Evolutionary conservation across 495 filamentous ascomycete species (phyloP).

Genomic region (Penicillium silybi): DNA sequence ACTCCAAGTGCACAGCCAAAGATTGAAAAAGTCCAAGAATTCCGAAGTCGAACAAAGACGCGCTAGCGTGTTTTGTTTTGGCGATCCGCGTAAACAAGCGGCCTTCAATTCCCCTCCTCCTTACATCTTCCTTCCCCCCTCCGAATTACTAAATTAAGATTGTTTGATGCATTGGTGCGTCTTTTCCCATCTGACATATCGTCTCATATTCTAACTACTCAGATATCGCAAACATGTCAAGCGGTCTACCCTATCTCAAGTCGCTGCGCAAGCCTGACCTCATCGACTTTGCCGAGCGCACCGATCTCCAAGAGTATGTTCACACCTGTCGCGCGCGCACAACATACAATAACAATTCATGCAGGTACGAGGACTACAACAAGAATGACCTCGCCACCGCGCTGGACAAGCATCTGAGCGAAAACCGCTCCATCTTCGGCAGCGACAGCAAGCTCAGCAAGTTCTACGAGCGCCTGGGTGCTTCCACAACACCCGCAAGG

Average conservation of each 20-base stretch:
- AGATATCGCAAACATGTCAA: constrained; percentile 47
- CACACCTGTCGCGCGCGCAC: constrained; percentile 7
- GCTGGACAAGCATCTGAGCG: constrained; percentile 70
- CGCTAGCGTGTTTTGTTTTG: constrained; percentile 35
- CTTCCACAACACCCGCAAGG: constrained; percentile 21
- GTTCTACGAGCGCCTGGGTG: constrained; percentile 69
- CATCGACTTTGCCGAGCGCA: constrained; percentile 64
- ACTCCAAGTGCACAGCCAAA: not conserved
- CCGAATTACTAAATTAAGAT: not conserved
- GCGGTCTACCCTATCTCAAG: constrained; percentile 65
- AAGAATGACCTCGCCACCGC: constrained; percentile 78
- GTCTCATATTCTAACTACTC: constrained; percentile 2
- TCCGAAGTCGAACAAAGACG: constrained; percentile 5
- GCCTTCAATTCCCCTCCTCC: constrained; percentile 18
- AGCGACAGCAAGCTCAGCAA: constrained; percentile 60
- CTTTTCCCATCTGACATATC: constrained; percentile 1
- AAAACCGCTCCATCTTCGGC: constrained; percentile 57
- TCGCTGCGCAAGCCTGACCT: constrained; percentile 83
- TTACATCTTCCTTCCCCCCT: constrained; percentile 19
- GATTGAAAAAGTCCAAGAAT: not conserved
- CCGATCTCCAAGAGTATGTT: constrained; percentile 70
- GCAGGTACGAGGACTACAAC: constrained; percentile 65
- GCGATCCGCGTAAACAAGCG: constrained; percentile 32
- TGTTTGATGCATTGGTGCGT: constrained; percentile 1
- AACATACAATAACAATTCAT: not conserved